These are phyloP conservation scores for Nepenthes mirabilis DNA, from an alignment of 148 eudicot species.

Conservation along the genomic window DNA sequence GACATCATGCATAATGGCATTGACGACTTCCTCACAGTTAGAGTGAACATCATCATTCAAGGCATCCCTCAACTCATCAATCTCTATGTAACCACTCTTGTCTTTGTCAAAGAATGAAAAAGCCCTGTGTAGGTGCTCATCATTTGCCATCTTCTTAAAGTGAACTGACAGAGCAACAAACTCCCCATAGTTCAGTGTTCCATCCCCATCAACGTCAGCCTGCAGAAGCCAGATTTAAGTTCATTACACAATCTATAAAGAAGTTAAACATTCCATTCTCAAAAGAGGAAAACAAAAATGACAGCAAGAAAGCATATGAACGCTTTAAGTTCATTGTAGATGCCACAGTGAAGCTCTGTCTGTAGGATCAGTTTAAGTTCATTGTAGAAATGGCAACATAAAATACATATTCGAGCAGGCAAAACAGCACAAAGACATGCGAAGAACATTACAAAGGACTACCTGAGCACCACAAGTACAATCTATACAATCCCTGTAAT, in stretches of 20 bases:
- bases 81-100: slow-evolving; percentile 59
- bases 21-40: slow-evolving; percentile 47
- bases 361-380: no score
- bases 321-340: no score
- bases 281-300: no score
- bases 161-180: slow-evolving; percentile 59
- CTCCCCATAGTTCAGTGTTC: slow-evolving; percentile 54
- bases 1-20: slow-evolving; percentile 71
- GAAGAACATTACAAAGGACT: no score
- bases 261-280: not conserved
- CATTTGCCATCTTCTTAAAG: slow-evolving; percentile 59
- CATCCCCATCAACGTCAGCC: slow-evolving; percentile 78
- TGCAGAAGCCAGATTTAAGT: slow-evolving; percentile 15
- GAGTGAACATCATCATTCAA: slow-evolving; percentile 44
- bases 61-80: slow-evolving; percentile 61
- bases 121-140: slow-evolving; percentile 68
- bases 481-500: no score
- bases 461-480: no score
- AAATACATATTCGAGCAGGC: no score
- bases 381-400: no score
- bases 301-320: no score
- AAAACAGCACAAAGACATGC: no score
- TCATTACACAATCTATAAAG: not conserved
- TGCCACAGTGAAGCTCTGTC: no score
- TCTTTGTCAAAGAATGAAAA: slow-evolving; percentile 59